Evolutionary conservation across 768 basidiomycete species (phyloP).

Genomic region (Lactifluus piperatus): DNA sequence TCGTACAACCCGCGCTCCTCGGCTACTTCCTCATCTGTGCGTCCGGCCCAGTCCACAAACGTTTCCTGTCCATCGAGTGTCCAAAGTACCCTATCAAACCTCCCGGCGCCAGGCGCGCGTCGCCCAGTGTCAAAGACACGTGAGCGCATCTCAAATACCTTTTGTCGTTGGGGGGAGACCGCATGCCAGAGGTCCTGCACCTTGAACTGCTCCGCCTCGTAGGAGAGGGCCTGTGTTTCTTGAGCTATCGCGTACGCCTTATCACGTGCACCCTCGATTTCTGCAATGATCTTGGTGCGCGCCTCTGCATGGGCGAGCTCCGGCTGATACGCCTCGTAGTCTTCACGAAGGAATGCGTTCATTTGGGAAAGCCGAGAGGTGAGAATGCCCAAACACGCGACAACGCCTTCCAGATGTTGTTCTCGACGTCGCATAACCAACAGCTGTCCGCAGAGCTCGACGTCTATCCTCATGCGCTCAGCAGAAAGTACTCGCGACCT

Average conservation of each 20-base stretch:
- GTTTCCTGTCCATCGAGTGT: slow-evolving; percentile 53
- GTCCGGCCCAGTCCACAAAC: slow-evolving; percentile 56
- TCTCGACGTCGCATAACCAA: slow-evolving; percentile 62
- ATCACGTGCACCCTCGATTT: slow-evolving; percentile 41
- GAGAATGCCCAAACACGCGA: slow-evolving; percentile 49
- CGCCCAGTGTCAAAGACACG: slow-evolving; percentile 59
- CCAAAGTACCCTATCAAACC: slow-evolving; percentile 61
- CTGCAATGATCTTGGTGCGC: slow-evolving; percentile 39
- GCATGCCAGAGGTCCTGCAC: slow-evolving; percentile 60
- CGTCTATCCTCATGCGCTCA: slow-evolving; percentile 70
- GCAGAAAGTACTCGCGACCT: slow-evolving; percentile 40
- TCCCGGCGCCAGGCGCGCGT: slow-evolving; percentile 45
- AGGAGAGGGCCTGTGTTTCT: slow-evolving; percentile 57
- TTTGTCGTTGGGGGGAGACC: slow-evolving; percentile 49
- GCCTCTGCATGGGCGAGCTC: slow-evolving; percentile 40
- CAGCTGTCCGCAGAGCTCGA: slow-evolving; percentile 67
- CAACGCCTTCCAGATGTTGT: slow-evolving; percentile 55
- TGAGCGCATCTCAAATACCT: slow-evolving; percentile 56
- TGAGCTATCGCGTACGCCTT: slow-evolving; percentile 47
- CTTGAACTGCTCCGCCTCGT: slow-evolving; percentile 63
- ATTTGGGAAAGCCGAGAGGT: slow-evolving; percentile 44
- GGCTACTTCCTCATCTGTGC: slow-evolving; percentile 70
- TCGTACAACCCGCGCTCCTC: slow-evolving; percentile 45
- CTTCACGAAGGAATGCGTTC: slow-evolving; percentile 47
- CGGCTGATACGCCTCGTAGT: slow-evolving; percentile 46